Evolutionary conservation across 208 protist genomes (phyloP).

Genomic region (Crithidia expoeki): DNA sequence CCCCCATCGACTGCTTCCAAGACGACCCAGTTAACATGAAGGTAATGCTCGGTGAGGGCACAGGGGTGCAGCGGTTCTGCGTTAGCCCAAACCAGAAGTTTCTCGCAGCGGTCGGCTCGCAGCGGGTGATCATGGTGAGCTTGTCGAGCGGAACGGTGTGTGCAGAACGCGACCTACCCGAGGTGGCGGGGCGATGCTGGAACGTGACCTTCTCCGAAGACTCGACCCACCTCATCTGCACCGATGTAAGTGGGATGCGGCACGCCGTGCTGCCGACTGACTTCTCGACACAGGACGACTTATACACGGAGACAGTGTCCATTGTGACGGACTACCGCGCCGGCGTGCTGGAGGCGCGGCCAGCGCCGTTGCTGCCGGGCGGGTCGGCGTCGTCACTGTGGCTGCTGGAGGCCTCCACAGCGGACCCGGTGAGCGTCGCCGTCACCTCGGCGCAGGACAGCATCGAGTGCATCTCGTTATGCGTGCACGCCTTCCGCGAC

Average conservation of each 20-base stretch:
- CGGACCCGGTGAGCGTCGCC: constrained; percentile 25
- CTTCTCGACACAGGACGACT: constrained; percentile 45
- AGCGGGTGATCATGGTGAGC: constrained; percentile 52
- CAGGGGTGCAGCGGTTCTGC: constrained; percentile 69
- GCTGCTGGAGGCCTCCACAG: constrained; percentile 24
- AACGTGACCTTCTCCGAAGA: constrained; percentile 70
- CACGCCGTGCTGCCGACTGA: constrained; percentile 58
- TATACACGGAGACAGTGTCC: constrained; percentile 39
- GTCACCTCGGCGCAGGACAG: constrained; percentile 27
- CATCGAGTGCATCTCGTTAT: constrained; percentile 65
- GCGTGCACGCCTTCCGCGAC: constrained; percentile 60
- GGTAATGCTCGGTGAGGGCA: constrained; percentile 67
- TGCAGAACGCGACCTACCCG: constrained; percentile 40
- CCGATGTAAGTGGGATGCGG: constrained; percentile 46
- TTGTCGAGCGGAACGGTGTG: constrained; percentile 41
- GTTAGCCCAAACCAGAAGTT: constrained; percentile 64
- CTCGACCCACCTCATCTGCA: constrained; percentile 57
- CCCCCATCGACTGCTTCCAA: constrained; percentile 75
- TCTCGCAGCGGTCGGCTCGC: constrained; percentile 58
- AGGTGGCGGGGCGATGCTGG: constrained; percentile 48
- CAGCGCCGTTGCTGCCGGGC: constrained; percentile 59
- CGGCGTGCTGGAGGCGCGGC: constrained; percentile 44
- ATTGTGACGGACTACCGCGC: constrained; percentile 49
- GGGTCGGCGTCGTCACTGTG: constrained; percentile 43
- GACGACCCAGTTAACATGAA: constrained; percentile 50